Conservation (phyloP, 2,329 filamentous ascomycete species). For the Cladophialophora yegresii region DNA sequence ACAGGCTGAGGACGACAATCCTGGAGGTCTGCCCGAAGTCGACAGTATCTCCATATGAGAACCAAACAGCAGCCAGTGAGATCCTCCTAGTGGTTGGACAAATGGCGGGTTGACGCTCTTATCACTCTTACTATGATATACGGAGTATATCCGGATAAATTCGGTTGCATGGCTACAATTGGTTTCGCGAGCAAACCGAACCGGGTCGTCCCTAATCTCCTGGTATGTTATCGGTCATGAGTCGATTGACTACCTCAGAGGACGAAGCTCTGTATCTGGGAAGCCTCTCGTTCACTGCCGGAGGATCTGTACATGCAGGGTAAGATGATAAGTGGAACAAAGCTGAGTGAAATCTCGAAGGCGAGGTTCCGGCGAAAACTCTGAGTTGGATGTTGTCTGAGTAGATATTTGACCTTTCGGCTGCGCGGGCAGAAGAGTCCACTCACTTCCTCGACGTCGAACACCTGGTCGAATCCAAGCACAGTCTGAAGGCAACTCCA, state of each 20-base stretch:
- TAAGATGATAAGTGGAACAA: constrained; percentile 7
- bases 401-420: background rate
- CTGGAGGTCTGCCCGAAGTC: background rate
- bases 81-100: background rate
- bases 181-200: background rate
- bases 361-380: background rate
- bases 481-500: background rate
- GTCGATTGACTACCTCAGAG: background rate
- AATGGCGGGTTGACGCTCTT: background rate
- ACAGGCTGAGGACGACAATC: background rate
- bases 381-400: background rate
- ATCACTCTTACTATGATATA: no score
- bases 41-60: constrained; percentile 15
- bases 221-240: background rate
- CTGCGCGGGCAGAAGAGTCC: background rate
- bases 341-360: background rate
- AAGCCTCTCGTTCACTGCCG: background rate
- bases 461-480: background rate
- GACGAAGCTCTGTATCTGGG: constrained; percentile 13
- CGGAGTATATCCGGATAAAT: background rate
- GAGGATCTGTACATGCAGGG: background rate
- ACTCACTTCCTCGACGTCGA: constrained; percentile 1
- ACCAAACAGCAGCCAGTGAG: constrained; percentile 4
- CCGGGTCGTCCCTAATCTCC: background rate
- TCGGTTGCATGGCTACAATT: background rate